phyloP scores from a whole-genome alignment of 371 early-diverging fungal genomes.

The Mucor plumbeus region DNA sequence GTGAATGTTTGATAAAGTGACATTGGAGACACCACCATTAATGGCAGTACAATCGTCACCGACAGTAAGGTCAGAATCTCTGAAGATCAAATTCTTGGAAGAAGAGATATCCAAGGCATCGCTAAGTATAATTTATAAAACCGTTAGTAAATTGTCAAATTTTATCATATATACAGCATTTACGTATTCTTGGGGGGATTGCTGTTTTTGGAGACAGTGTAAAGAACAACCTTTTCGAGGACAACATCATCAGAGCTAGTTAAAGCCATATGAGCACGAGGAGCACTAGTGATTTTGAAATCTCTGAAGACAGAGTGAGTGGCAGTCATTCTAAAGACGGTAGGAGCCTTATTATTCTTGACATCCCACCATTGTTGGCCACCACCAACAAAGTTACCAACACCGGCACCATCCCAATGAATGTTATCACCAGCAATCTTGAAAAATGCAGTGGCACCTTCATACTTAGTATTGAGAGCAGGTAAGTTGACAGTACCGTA shows the following conservation, averaged over 20 bases:
- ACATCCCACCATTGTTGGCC: slow-evolving; percentile 47
- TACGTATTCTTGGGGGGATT: slow-evolving; percentile 36
- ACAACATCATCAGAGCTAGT: slow-evolving; percentile 33
- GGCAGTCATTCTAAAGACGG: slow-evolving; percentile 35
- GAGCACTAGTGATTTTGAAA: slow-evolving; percentile 37
- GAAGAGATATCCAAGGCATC: slow-evolving; percentile 41
- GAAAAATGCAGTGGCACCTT: slow-evolving; percentile 35
- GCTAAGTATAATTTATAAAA: not conserved
- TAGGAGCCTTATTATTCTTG: slow-evolving; percentile 41
- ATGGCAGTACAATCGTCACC: slow-evolving; percentile 48
- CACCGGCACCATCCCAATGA: slow-evolving; percentile 31
- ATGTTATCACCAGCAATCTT: slow-evolving; percentile 34
- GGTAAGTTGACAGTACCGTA: slow-evolving; percentile 36
- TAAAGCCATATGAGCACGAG: slow-evolving; percentile 40
- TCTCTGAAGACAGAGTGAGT: slow-evolving; percentile 41
- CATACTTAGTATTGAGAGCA: slow-evolving; percentile 27
- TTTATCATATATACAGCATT: not conserved
- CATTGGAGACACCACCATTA: slow-evolving; percentile 32
- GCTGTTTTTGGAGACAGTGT: slow-evolving; percentile 30
- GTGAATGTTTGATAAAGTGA: slow-evolving; percentile 32
- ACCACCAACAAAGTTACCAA: slow-evolving; percentile 33
- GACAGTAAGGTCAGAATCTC: slow-evolving; percentile 25
- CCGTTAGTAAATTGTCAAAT: too few species aligned
- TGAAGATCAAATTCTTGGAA: slow-evolving; percentile 32
- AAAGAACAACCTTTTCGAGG: slow-evolving; percentile 29